Evolutionary conservation across 1,284 basidiomycete genomes (phyloP), one percentile per base, ranked within the genome.

Genomic region (Peniophora sp.): DNA sequence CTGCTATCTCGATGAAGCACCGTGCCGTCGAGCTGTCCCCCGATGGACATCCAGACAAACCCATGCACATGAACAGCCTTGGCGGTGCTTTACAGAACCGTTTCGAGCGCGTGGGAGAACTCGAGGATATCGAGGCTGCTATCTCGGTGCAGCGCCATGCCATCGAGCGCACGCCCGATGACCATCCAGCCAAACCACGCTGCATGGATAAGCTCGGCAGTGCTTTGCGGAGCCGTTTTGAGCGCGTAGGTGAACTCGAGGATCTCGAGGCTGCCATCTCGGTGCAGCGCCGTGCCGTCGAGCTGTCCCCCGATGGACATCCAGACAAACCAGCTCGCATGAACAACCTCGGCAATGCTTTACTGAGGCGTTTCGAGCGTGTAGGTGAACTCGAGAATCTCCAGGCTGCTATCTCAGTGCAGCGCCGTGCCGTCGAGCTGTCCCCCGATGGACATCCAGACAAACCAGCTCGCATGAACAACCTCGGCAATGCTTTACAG

Each of bases 401-500:
- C 39, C 6, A 8, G 6, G 8, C 6, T 6, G 20, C 39, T 6
- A 41, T 41, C 6, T 22, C 38, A 12, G 17, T 17, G 2, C 34
- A 11, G 14, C 38, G 35, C 10, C 20, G 50, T 12, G 50, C 53
- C 5, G 23, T 45, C 3, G 35, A 34, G 9, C n/a, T 52, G 8
- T 45, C 47, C 34, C 23, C 45, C 6, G 27, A 47, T 5, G 53
- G 48, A 9, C 47, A 52, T 34, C 38, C 50, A 9, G 20, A 45
- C 27, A 41, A 48, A 38, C 36, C 48, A 10, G 32, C 36, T 48
- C 51, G 55, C 8, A 50, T 65, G 24, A 55, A 56, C 48, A 57
- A 58, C 41, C 52, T 68, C 27, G 66, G 64, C 16, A 55, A 49
- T 25, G 59, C 63, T 3, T 49, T 66, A 45, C 57, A 61, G 47